Evolutionary conservation across 2,329 filamentous ascomycete genomes (phyloP).

Genomic region (Cladosporium sp.): DNA sequence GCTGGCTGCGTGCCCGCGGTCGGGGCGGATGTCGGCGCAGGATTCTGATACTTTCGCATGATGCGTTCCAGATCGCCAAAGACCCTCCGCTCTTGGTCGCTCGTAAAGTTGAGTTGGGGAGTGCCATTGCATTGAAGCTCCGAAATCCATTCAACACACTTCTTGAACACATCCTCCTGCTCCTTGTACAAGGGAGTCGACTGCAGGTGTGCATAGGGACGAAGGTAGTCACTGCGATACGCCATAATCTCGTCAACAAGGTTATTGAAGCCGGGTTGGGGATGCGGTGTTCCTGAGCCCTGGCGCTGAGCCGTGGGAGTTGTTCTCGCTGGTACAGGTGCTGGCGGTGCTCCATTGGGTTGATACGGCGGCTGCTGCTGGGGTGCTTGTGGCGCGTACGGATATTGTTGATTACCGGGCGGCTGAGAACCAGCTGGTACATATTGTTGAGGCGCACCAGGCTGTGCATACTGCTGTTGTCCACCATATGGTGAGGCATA

Average conservation of each 20-base stretch:
- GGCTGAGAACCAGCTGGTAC: constrained; percentile 8
- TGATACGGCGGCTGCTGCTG: constrained; percentile 12
- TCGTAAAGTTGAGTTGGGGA: constrained; percentile 9
- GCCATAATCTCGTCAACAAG: constrained; percentile 30
- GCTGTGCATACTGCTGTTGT: constrained; percentile 14
- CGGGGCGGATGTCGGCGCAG: constrained; percentile 5
- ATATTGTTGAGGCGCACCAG: constrained; percentile 11
- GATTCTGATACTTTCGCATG: constrained; percentile 19
- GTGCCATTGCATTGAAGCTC: constrained; percentile 19
- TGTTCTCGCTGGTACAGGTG: constrained; percentile 4
- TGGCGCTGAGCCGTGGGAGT: constrained; percentile 6
- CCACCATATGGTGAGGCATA: constrained; percentile 22
- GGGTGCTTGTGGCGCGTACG: constrained; percentile 20
- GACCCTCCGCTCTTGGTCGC: constrained; percentile 19
- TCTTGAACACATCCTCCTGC: constrained; percentile 25
- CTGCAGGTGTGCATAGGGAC: constrained; percentile 15
- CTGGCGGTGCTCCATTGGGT: constrained; percentile 4
- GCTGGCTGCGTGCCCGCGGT: neutral
- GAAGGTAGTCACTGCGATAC: constrained; percentile 25
- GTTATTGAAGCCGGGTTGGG: constrained; percentile 25
- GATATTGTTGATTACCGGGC: constrained; percentile 6
- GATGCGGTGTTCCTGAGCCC: constrained; percentile 18
- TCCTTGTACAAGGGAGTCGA: constrained; percentile 18
- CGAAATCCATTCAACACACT: constrained; percentile 21
- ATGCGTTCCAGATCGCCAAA: constrained; percentile 20